Percentiles rank a stretch among this genome's conserved stretches.
Conservation (phyloP, 257 asterid species). For the Solanum infundibuliforme region DNA sequence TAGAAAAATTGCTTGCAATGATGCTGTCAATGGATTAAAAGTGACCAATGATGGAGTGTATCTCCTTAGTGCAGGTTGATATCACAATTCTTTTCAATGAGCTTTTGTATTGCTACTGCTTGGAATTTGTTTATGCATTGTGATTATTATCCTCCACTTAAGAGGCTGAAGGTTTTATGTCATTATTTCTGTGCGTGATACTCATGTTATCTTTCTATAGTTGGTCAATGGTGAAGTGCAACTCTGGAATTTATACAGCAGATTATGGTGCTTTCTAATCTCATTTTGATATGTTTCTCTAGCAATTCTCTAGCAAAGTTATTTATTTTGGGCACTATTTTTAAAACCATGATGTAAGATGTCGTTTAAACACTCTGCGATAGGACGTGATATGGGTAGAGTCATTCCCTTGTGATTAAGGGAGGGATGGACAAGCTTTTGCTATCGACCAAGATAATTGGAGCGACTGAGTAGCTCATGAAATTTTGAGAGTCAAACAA, state of each 20-base stretch:
- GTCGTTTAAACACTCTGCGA: background rate
- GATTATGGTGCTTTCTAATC: background rate
- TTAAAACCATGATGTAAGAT: background rate
- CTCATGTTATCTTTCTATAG: background rate
- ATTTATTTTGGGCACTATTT: background rate
- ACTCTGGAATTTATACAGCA: background rate
- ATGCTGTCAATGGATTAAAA: conserved; percentile 76
- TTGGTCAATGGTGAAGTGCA: background rate
- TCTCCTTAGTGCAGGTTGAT: conserved; percentile 88
- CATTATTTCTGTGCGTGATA: background rate
- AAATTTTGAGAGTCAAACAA: background rate
- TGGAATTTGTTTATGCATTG: background rate
- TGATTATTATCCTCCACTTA: background rate
- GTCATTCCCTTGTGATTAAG: background rate
- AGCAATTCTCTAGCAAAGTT: background rate
- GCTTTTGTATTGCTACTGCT: background rate
- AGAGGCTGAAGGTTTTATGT: background rate
- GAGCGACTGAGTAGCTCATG: conserved; percentile 54
- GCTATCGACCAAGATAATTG: conserved; percentile 64
- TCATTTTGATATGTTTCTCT: background rate
- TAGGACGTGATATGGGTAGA: background rate
- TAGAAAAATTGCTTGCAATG: conserved; percentile 14
- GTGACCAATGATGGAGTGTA: conserved; percentile 85
- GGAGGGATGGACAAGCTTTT: conserved; percentile 28
- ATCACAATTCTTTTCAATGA: conserved; percentile 1